Base-by-base conservation (phyloP, 2,329 filamentous ascomycete species). In the Fusarium fujikuroi region DNA sequence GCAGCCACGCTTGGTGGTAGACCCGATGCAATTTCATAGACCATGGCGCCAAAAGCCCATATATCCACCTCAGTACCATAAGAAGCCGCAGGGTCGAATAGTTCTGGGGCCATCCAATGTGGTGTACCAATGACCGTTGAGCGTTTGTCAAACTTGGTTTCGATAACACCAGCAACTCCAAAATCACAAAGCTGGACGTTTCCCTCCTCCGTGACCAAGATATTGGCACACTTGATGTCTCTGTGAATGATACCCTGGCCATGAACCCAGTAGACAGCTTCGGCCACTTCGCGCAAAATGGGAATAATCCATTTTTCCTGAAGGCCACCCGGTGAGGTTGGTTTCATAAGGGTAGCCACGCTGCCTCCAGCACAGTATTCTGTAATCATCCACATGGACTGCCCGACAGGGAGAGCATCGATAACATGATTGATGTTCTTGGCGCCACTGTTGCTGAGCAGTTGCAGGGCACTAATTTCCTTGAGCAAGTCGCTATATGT, bases 311-410 rank as follows among this genome's bases (percentile, higher is more conserved):
- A 92, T 79, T 90, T 92, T 83, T 93, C 91, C 75, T 90, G 87
- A n/a, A 93, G 82, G 5, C 91, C 90, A 3, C 88, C 88, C 0
- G 90, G 89, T 7, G 87, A 85, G 3, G 89, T 92, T n/a, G 91
- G 90, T 79, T 88, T 89, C 90, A 92, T 91, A 66, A 89, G 87
- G 69, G 88, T 95, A 73, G 89, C 92, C 80, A 97, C 92, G 80
- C 93, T 96, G 54, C 94, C 94, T 70, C 94, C 94, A 10, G 92
- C 93, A 76, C 93, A 95, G 81, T 95, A 95, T 82, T 96, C 93
- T 66, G 92, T 95, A 63, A 96, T 90, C 85, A 96, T 93, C 94
- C 94, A 97, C 84, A 97, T 91, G 68, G 93, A 90, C 75, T 92
- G 91, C 46, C 92, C 92, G 42, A 95, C 90, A 14, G 92, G 90